Base-by-base conservation (phyloP, 345 rosid species). In the Microcos paniculata region DNA sequence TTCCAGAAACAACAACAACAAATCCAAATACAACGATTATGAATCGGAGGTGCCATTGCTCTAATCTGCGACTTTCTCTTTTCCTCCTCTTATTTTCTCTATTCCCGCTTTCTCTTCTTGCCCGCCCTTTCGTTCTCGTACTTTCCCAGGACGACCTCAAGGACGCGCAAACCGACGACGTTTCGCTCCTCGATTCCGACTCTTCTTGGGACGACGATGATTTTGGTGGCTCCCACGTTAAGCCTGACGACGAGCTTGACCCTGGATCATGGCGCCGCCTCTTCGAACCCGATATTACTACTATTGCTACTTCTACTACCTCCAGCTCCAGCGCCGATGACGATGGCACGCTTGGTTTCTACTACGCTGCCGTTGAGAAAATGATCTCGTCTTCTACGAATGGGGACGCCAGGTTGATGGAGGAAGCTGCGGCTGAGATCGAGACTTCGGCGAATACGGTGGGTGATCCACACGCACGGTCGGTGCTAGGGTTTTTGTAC, bases 231-330 rank as follows among this genome's bases (percentile, higher is more conserved):
- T 31, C 84, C 75, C 55, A 88, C 72, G 57, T 84, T 81, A 91
- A 86, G 76, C 74, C 96, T 2, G 97, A 90, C 31, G 90, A 91
- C 49, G 90, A 88, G 79, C 94, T 96, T 45, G 98, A 93, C 74
- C 97, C 95, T 16, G 98, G 98, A 11, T 92, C 98, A 1, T 94
- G 98, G 98, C 91, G 95, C 67, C 90, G 92, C 42, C 83, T 94
- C 74, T 90, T 96, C 70, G 99, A 94, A 83, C 92, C 98, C n/a
- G 90, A 4, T 35, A 3, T 7, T 35, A 35, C 40, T 35, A 3
- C 45, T 49, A 2, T 7, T 35, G 6, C 40, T 35, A 3, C 45
- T 49, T 1, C 45, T 49, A 10, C 86, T 24, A 76, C 80, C 56
- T 69, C 85, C 4, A 9, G 23, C 14, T 38, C 77, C 62, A 35